A percentile compares a stretch with the other conserved stretches of the same genome.
phyloP scores from a whole-genome alignment of 805 yeast species.

The Lipomyces yamanashiensis region DNA sequence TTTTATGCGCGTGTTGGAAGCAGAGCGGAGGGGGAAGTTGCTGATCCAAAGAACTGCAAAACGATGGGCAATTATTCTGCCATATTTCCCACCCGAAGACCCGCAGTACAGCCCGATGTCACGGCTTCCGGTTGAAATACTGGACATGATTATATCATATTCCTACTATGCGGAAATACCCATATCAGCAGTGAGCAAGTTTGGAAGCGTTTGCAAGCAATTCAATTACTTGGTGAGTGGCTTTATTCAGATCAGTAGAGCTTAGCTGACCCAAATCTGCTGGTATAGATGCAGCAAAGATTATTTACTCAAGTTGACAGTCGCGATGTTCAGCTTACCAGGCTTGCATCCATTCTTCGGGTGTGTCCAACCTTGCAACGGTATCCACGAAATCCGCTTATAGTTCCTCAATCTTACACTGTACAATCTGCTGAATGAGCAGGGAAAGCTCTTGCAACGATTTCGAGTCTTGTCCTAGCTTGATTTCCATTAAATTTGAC shows the following conservation, averaged over 20 bases:
- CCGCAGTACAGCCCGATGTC: not conserved
- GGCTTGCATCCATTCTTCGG: not conserved
- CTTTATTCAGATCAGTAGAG: no score
- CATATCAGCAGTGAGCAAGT: not conserved
- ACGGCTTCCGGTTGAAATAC: not conserved
- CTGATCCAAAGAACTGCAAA: not conserved
- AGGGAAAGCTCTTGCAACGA: not conserved
- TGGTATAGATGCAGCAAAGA: not conserved
- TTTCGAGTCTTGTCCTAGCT: not conserved
- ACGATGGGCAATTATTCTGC: not conserved
- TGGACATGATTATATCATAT: not conserved
- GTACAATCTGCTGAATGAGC: not conserved
- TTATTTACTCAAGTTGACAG: not conserved
- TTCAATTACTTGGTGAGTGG: not conserved
- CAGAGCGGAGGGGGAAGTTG: not conserved
- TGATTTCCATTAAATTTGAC: not conserved
- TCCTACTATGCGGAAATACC: not conserved
- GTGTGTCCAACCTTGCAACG: not conserved
- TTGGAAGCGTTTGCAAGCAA: not conserved
- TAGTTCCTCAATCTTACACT: not conserved
- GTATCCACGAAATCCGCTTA: no score
- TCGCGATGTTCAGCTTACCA: not conserved
- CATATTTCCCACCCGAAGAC: not conserved
- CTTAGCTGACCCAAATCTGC: no score
- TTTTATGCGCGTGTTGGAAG: not conserved